Percentiles rank a stretch among this genome's conserved stretches.
These are phyloP conservation scores for Alternaria sp. DNA, from an alignment of 2,329 filamentous ascomycete species.

Conservation along the genomic window DNA sequence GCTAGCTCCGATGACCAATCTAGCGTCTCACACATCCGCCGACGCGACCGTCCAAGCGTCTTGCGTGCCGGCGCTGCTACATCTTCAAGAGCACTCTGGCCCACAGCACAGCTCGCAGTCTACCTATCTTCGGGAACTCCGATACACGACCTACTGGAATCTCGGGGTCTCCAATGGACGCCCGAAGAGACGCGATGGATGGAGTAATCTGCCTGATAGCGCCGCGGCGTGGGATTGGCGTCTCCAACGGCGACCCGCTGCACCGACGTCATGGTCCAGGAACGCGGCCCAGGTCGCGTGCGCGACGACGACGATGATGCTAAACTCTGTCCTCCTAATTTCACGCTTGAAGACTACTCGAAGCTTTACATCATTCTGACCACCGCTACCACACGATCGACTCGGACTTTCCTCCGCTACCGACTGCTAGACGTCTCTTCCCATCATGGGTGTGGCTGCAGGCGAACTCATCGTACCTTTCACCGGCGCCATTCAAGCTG, in stretches of 20 bases:
- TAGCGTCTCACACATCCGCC: background rate
- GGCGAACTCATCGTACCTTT: slow-evolving; percentile 52
- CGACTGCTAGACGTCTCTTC: background rate
- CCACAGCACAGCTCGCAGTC: background rate
- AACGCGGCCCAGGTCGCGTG: slow-evolving; percentile 15
- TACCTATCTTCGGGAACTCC: background rate
- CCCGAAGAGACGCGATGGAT: background rate
- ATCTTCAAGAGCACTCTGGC: background rate
- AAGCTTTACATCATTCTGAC: background rate
- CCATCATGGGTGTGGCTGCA: slow-evolving; percentile 27
- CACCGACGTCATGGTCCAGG: slow-evolving; percentile 14
- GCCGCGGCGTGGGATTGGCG: slow-evolving; percentile 13
- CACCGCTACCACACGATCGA: background rate
- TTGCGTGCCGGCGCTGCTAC: background rate
- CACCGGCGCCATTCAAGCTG: slow-evolving; percentile 61
- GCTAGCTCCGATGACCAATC: background rate
- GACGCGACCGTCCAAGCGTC: background rate
- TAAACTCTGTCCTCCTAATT: background rate
- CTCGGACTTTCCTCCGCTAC: background rate
- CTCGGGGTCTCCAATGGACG: background rate
- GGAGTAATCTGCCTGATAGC: background rate
- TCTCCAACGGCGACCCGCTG: background rate
- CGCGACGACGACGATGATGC: slow-evolving; percentile 4
- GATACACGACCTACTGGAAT: background rate
- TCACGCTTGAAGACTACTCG: background rate